phyloP scores from a whole-genome alignment of 2,329 filamentous ascomycete species.

The Seiridium cupressi region DNA sequence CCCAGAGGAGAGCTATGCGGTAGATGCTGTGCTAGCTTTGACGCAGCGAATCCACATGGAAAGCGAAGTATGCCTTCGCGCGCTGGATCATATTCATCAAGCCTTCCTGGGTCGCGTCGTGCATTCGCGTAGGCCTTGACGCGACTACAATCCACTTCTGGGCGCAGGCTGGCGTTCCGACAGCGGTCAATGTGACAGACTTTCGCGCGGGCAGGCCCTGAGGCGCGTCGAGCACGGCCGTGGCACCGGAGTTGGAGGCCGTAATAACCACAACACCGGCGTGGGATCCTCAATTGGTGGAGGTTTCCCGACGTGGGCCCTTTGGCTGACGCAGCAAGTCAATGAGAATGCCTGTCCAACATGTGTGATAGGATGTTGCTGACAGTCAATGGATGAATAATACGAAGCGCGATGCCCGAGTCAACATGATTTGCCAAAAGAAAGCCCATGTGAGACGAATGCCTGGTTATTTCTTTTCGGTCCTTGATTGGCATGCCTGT shows the following conservation, averaged over 20 bases:
- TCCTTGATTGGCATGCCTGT: not conserved
- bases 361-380: not conserved
- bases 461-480: slow-evolving; percentile 1
- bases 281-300: slow-evolving; percentile 4
- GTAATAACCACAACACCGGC: not conserved
- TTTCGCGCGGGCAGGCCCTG: not conserved
- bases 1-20: no score
- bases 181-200: not conserved
- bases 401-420: slow-evolving; percentile 1
- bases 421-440: not conserved
- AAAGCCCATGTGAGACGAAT: not conserved
- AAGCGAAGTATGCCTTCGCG: no score
- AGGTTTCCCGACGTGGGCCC: slow-evolving; percentile 6
- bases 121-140: not conserved
- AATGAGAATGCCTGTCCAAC: not conserved
- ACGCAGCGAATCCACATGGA: no score
- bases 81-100: no score
- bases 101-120: not conserved
- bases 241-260: not conserved
- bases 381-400: not conserved
- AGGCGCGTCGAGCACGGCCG: not conserved
- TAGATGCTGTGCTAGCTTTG: no score
- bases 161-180: not conserved
- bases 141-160: not conserved
- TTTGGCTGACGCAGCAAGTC: slow-evolving; percentile 4